Evolutionary conservation across 2,329 filamentous ascomycete species (phyloP), one percentile per base, ranked within the genome.

Genomic region (Phyllosticta citrichinensis): DNA sequence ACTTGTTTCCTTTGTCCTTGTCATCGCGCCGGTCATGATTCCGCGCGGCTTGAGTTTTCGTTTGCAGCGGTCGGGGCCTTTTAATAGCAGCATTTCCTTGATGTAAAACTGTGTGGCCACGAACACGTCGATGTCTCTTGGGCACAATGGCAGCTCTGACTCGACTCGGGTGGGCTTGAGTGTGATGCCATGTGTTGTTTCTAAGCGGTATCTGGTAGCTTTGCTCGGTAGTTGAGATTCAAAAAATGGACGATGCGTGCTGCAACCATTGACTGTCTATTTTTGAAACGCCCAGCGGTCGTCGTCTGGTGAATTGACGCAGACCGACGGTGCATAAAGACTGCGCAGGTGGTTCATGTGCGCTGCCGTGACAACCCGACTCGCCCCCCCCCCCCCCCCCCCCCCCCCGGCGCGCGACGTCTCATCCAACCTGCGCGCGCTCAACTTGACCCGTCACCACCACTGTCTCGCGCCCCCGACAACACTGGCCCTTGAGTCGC

Each of bases 141-240:
- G 33, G 33, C 33, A 40, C 14, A 17, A 40, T 40, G 33, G 33
- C 33, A 12, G 33, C 11, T 8, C 27, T 10, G 27, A 30, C 27
- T 30, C 27, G 27, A 30, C 30, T 33, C 12, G 11, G 5, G 33
- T 5, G 33, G 33, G 14, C 33, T 17, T 17, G 33, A 40, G 33
- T 40, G 33, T 11, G 33, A 40, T 10, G 33, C 33, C 33, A 40
- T 40, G 33, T 17, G 10, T 40, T 40, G 33, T 40, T 12, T 40
- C 33, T 12, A 25, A 52, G 58, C 55, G 58, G 54, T 55, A 55
- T 56, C 35, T 60, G 52, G 52, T 24, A 52, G 27, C 50, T 53
- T 60, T 17, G 33, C 52, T 60, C 58, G 58, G 52, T 60, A 60
- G 58, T 51, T 60, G 55, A 17, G 33, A 17, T 12, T 3, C 11